Percentiles rank a stretch among this genome's conserved stretches.
Evolutionary conservation across 75 land plant species (phyloP).

Genomic region (Pinus albicaulis): DNA sequence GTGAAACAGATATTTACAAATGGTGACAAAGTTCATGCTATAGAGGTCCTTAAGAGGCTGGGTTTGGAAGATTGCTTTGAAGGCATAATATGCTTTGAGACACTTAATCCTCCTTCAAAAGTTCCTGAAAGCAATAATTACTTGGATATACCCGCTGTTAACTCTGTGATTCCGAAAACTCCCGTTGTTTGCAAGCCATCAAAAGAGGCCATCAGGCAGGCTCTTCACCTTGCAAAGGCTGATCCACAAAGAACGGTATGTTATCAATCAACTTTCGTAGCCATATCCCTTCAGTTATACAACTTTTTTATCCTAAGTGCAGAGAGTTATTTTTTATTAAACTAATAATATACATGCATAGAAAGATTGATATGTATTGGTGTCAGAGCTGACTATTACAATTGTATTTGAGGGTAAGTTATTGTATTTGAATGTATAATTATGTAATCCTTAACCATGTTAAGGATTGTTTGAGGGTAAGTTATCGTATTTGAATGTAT

Average conservation of each 20-base stretch:
- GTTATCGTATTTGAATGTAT: too few relatives aligned
- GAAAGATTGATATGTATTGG: too few relatives aligned
- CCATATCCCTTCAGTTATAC: background rate
- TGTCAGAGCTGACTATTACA: too few relatives aligned
- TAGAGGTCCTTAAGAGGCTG: slow-evolving; percentile 46
- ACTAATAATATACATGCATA: too few relatives aligned
- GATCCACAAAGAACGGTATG: slow-evolving; percentile 70
- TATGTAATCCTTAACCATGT: too few relatives aligned
- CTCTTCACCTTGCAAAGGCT: slow-evolving; percentile 59
- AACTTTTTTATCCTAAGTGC: too few relatives aligned
- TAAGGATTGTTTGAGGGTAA: too few relatives aligned
- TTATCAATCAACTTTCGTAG: background rate
- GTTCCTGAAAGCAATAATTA: slow-evolving; percentile 8
- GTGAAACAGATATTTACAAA: slow-evolving; percentile 71
- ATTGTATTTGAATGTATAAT: too few relatives aligned
- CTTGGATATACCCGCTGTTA: background rate
- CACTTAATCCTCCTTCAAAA: slow-evolving; percentile 48
- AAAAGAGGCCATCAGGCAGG: slow-evolving; percentile 48
- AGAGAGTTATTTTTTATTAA: too few relatives aligned
- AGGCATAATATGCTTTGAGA: slow-evolving; percentile 84
- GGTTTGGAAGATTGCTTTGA: slow-evolving; percentile 87
- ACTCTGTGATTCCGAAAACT: slow-evolving; percentile 45
- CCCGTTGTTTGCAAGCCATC: slow-evolving; percentile 82
- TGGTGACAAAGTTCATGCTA: slow-evolving; percentile 66
- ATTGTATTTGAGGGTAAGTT: too few relatives aligned